A percentile compares a stretch with the other conserved stretches of the same genome.
Evolutionary conservation across 2,329 filamentous ascomycete species (phyloP).

Genomic region (Cordyceps fumosorosea): DNA sequence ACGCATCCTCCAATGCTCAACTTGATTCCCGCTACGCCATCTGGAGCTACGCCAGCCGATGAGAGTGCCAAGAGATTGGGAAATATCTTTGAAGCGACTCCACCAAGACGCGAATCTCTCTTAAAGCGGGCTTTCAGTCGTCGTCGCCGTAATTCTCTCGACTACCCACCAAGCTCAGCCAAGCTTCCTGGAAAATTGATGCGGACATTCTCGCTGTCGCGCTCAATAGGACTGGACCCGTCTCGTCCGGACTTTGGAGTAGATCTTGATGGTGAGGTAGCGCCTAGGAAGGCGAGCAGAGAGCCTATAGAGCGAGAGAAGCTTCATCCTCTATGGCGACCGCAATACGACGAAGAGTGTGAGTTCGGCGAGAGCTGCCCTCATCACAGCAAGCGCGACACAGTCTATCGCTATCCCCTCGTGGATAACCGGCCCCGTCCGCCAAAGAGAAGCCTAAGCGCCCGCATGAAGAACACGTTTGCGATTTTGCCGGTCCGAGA

Average conservation of each 20-base stretch:
- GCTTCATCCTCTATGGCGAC: conserved; percentile 56
- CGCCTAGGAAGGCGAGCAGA: conserved; percentile 38
- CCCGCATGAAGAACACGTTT: conserved; percentile 52
- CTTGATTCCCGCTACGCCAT: conserved; percentile 58
- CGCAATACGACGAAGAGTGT: conserved; percentile 35
- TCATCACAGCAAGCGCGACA: conserved; percentile 29
- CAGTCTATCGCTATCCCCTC: conserved; percentile 40
- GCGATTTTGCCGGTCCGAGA: conserved; percentile 49
- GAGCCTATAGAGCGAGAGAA: conserved; percentile 45
- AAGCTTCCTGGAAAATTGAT: conserved; percentile 38
- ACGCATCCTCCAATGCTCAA: conserved; percentile 38
- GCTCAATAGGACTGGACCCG: conserved; percentile 29
- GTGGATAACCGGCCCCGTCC: conserved; percentile 41
- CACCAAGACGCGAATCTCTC: conserved; percentile 41
- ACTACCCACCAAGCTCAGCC: conserved; percentile 36
- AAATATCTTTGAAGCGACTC: conserved; percentile 47
- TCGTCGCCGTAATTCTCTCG: conserved; percentile 36
- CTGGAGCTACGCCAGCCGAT: conserved; percentile 47
- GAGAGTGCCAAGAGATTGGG: conserved; percentile 48
- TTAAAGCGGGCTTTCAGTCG: conserved; percentile 48
- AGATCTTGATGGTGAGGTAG: conserved; percentile 22
- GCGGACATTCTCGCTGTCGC: conserved; percentile 49
- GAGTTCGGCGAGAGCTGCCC: conserved; percentile 26
- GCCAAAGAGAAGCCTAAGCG: conserved; percentile 44
- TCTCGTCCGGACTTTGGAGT: conserved; percentile 22